Evolutionary conservation across 2,329 filamentous ascomycete genomes (phyloP), one percentile per base, ranked within the genome.

Genomic region (Cytospora mali): DNA sequence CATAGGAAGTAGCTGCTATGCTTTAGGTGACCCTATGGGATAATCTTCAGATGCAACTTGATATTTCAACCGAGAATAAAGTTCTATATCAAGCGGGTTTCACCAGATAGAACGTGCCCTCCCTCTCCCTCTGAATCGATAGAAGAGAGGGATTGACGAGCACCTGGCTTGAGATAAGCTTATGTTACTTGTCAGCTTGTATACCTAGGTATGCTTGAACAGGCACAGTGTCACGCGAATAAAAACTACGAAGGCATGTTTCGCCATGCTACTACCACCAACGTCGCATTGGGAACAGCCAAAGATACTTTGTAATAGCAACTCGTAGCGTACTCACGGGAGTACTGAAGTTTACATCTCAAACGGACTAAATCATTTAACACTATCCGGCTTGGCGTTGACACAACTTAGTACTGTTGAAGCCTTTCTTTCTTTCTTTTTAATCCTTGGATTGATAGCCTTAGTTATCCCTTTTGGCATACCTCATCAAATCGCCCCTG

Each of bases 401-500:
- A 21, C 39, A 46, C n/a, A 18, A 21, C 18, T 46, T 21, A 21
- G 7, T 48, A 48, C 57, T 48, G 50, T 54, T 52, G 13, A 35
- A 46, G 35, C 39, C 23, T 21, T 3, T n/a, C 18, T 5, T 27
- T 18, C 33, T 21, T 46, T 27, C n/a, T 39, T 48, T 33, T 21
- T 23, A 27, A 14, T 13, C 5, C 16, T 29, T 23, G 35, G 5
- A 9, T 10, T 6, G 3, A 28, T 23, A 33, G 11, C 11, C 18
- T 21, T 29, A 21, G 6, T 2, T 10, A 23, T 28, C 18, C 27
- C 6, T 14, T 29, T 55, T 48, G 14, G 0, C n/a, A 13, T 53
- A 6, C 9, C 6, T 14, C 16, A 18, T 71, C 67, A 80, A 53
- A 82, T 79, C 10, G 81, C 76, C 21, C 79, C 80, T 64, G 79